These are phyloP conservation scores for Populus hybrid DNA, from an alignment of 441 rosid genomes.

Conservation along the genomic window DNA sequence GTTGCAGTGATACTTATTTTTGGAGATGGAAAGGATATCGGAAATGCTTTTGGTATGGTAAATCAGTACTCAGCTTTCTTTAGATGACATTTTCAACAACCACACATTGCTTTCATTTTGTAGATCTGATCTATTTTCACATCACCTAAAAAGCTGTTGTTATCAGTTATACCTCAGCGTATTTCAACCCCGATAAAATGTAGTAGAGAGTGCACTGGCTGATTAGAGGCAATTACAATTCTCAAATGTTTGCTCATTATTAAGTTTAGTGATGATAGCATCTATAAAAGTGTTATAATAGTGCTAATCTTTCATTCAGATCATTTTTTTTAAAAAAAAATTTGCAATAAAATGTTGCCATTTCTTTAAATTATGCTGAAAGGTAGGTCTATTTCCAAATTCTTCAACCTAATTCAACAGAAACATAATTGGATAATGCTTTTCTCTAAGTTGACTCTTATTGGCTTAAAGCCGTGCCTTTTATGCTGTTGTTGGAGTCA, in stretches of 20 bases:
- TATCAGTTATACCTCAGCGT: background rate
- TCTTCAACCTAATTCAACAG: too few relatives aligned
- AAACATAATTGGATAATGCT: background rate
- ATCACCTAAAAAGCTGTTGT: background rate
- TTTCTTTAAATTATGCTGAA: background rate
- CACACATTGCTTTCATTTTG: background rate
- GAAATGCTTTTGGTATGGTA: constrained; percentile 63
- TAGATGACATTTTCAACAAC: background rate
- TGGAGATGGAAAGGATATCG: constrained; percentile 68
- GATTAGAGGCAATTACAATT: background rate
- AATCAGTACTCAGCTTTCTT: constrained; percentile 1
- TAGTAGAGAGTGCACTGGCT: background rate
- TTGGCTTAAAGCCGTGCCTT: background rate
- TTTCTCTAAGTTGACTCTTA: background rate
- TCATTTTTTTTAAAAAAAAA: background rate
- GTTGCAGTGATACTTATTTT: constrained; percentile 61
- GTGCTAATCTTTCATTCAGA: background rate
- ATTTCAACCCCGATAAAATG: background rate
- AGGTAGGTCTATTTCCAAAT: background rate
- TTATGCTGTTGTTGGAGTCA: background rate
- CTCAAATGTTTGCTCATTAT: background rate
- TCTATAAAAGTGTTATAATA: background rate
- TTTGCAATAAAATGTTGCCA: background rate
- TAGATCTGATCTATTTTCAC: background rate
- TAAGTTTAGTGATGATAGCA: background rate